phyloP scores from a whole-genome alignment of 768 basidiomycete genomes.

The Tricholomella constricta region DNA sequence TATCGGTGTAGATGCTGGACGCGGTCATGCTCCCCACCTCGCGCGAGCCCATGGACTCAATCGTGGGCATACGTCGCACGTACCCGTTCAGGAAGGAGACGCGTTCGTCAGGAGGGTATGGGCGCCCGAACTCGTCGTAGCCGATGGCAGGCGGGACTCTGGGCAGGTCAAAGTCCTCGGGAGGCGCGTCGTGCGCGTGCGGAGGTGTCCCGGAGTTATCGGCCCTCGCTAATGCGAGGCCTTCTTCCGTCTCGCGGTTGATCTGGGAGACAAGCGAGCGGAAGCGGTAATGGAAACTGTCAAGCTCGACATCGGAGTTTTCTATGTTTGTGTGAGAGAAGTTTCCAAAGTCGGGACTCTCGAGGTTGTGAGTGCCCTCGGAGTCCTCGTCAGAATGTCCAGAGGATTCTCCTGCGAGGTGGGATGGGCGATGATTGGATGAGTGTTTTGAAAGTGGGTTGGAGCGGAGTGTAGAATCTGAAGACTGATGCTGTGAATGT shows the following conservation, averaged over 20 bases:
- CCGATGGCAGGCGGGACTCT: slow-evolving; percentile 32
- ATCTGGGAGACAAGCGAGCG: slow-evolving; percentile 51
- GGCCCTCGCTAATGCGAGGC: slow-evolving; percentile 37
- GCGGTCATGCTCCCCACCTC: slow-evolving; percentile 43
- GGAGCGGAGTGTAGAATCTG: slow-evolving; percentile 23
- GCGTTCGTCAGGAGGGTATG: slow-evolving; percentile 50
- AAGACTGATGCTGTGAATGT: slow-evolving; percentile 17
- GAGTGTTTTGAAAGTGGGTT: slow-evolving; percentile 18
- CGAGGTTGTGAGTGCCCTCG: neutral
- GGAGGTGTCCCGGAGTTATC: slow-evolving; percentile 20
- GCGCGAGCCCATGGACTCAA: slow-evolving; percentile 72
- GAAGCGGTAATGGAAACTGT: slow-evolving; percentile 52
- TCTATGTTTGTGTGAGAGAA: slow-evolving; percentile 9
- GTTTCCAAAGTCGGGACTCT: neutral
- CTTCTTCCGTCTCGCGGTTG: slow-evolving; percentile 54
- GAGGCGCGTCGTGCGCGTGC: neutral
- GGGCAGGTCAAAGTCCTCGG: neutral
- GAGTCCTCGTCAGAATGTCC: slow-evolving; percentile 16
- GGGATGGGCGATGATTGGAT: slow-evolving; percentile 12
- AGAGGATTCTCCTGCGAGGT: slow-evolving; percentile 13
- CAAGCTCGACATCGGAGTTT: slow-evolving; percentile 37
- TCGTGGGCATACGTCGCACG: slow-evolving; percentile 79
- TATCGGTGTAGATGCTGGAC: slow-evolving; percentile 23
- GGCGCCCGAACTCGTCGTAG: slow-evolving; percentile 50
- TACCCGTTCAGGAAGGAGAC: slow-evolving; percentile 64